Base-by-base conservation (phyloP, 148 eudicot genomes). In the Silene conica region DNA sequence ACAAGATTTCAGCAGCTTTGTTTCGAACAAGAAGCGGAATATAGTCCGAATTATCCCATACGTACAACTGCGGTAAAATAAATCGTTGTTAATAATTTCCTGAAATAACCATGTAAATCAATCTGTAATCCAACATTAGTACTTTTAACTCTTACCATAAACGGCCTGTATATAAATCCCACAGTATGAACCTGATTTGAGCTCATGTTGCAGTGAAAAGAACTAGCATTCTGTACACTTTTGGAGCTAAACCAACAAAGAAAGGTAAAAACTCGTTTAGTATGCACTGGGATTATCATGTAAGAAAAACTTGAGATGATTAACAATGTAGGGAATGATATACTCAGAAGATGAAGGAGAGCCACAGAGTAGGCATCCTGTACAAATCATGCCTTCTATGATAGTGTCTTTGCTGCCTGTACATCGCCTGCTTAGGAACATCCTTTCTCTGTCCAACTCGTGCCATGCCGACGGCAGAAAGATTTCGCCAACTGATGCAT, bases 351-450 rank as follows among this genome's bases (percentile, higher is more conserved):
- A 72, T 74, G 85, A 77, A 55, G 89, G 89, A 55, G 78, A 69
- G 46, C 94, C 94, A 59, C 96, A 93, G 23, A 81, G 70, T 69
- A 83, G 87, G 83, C 96, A 93, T 76, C 98, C 98, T 62, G 82
- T 82, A 38, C 89, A 85, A 25, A 93, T 85, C 75, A 93, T 83
- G 82, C 89, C 94, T 79, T 89, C 94, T 41, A 80, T 87, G 71
- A 93, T 55, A 56, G 72, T 68, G 19, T 77, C 78, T 61, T 68
- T 74, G 61, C 79, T 75, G 58, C 67, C 66, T 31, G 72, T 12
- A 54, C 86, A 59, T 74, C 89, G 82, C 73, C 83, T 83, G 71
- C 92, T 86, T 69, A 89, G 76, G 73, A 90, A 87, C 90, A 87
- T 88, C 74, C 89, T 82, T 81, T 86, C 93, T 59, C 75, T 78